Conservation (phyloP, 805 yeast species). For the Lipomyces kockii region DNA sequence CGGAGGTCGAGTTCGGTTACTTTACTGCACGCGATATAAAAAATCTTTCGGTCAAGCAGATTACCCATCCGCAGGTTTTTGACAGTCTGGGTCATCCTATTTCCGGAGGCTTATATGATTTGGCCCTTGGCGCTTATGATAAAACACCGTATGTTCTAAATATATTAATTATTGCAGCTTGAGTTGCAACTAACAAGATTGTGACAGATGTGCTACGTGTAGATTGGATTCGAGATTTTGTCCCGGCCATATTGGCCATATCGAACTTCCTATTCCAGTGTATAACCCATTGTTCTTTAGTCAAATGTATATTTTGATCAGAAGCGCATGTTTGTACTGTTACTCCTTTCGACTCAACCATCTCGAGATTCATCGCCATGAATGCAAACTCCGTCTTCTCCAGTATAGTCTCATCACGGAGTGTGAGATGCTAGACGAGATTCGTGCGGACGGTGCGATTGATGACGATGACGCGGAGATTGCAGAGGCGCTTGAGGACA, state of each 20-base stretch:
- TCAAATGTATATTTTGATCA: conserved; percentile 81
- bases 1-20: conserved; percentile 89
- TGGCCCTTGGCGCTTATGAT: conserved; percentile 88
- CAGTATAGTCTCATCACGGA: conserved; percentile 90
- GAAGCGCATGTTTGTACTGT: conserved; percentile 88
- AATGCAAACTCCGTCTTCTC: conserved; percentile 76
- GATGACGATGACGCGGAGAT: conserved; percentile 56
- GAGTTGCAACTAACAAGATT: conserved; percentile 7
- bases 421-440: conserved; percentile 69
- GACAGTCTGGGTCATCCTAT: conserved; percentile 97
- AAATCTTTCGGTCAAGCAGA: conserved; percentile 88
- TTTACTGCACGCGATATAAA: conserved; percentile 81
- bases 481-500: conserved; percentile 51
- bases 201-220: conserved; percentile 78
- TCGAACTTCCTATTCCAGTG: conserved; percentile 93
- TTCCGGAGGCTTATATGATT: conserved; percentile 89
- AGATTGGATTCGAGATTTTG: conserved; percentile 92
- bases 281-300: conserved; percentile 94
- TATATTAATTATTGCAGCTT: background rate
- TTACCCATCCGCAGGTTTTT: conserved; percentile 93
- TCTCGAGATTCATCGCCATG: conserved; percentile 72
- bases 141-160: conserved; percentile 28
- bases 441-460: conserved; percentile 49
- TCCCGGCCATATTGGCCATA: conserved; percentile 99
- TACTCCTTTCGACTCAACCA: conserved; percentile 76